Evolutionary conservation across 2,329 filamentous ascomycete genomes (phyloP), one percentile per base, ranked within the genome.

Genomic region (Chlorencoelia australis): DNA sequence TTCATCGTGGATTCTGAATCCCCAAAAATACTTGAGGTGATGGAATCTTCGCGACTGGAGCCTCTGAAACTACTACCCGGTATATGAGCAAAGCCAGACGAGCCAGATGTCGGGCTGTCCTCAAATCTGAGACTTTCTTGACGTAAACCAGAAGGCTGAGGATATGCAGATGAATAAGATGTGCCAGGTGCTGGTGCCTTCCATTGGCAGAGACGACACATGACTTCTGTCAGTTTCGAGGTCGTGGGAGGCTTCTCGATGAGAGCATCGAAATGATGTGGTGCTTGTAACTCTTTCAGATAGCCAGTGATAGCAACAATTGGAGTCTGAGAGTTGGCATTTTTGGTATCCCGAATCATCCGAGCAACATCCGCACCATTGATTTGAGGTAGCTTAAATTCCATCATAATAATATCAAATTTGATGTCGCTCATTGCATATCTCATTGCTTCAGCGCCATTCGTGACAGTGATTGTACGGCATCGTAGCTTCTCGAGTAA

Each of bases 381-480:
- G 54, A 96, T 87, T 54, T 94, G 86, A 7, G 91, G 89, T 30
- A 98, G 67, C 57, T 89, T 93, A 64, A 87, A 95, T 61, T 98
- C 91, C 60, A 94, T 89, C 68, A 98, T 91, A 57, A 98, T 95
- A 51, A 95, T 86, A 60, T 98, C 91, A 55, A 96, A 98, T 55
- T 96, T 94, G 56, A 98, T 89, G 56, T 96, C 89, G 54, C 89
- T 89, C 69, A 94, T 84, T 18, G 91, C 87, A 60, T 91, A 94
- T 15, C 89, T 78, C 51, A 94, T 81, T 8, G 89, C 91, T 55
- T 98, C 91, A 0, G 85, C 80, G 1, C 91, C 91, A 49, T 88
- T 94, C 3, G 80, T 73, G 4, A 91, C 89, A 3, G 85, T 87
- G 52, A 98, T 91, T 7, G 89, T 95, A 27, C 91, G 83, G 53